Evolutionary conservation across 2,329 filamentous ascomycete species (phyloP).

Genomic region (Ophiostoma fasciatum): DNA sequence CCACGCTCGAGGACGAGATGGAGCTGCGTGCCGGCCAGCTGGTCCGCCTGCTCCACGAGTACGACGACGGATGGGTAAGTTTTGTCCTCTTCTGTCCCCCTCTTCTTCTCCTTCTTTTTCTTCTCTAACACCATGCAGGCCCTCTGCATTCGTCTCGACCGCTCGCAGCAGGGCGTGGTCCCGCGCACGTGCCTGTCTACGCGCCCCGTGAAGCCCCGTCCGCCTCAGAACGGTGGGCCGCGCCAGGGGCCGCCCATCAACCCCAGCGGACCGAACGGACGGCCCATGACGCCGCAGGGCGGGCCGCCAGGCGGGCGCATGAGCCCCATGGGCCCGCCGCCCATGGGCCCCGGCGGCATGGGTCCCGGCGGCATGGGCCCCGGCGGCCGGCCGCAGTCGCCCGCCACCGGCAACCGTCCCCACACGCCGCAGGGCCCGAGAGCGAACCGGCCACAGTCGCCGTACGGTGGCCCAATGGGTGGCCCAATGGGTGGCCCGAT

Average conservation of each 20-base stretch:
- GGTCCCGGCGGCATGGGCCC: slow-evolving; percentile 13
- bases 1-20: slow-evolving; percentile 85
- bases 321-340: background rate
- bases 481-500: too few species aligned
- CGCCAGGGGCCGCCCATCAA: slow-evolving; percentile 38
- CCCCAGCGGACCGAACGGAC: slow-evolving; percentile 15
- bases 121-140: slow-evolving; percentile 36
- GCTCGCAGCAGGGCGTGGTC: slow-evolving; percentile 81
- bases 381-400: slow-evolving; percentile 7
- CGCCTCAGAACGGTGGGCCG: slow-evolving; percentile 27
- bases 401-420: slow-evolving; percentile 12
- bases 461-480: too few species aligned
- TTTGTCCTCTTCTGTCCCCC: background rate
- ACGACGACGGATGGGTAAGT: slow-evolving; percentile 95
- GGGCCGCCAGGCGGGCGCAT: slow-evolving; percentile 7
- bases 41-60: slow-evolving; percentile 82
- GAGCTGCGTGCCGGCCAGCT: slow-evolving; percentile 67
- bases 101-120: slow-evolving; percentile 1
- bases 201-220: slow-evolving; percentile 75
- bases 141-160: slow-evolving; percentile 80
- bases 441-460: slow-evolving; percentile 27
- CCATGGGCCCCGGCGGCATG: slow-evolving; percentile 20
- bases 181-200: slow-evolving; percentile 89
- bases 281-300: background rate
- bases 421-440: slow-evolving; percentile 15